Evolutionary conservation across 768 basidiomycete genomes (phyloP).

Genomic region (Pisolithus orientalis): DNA sequence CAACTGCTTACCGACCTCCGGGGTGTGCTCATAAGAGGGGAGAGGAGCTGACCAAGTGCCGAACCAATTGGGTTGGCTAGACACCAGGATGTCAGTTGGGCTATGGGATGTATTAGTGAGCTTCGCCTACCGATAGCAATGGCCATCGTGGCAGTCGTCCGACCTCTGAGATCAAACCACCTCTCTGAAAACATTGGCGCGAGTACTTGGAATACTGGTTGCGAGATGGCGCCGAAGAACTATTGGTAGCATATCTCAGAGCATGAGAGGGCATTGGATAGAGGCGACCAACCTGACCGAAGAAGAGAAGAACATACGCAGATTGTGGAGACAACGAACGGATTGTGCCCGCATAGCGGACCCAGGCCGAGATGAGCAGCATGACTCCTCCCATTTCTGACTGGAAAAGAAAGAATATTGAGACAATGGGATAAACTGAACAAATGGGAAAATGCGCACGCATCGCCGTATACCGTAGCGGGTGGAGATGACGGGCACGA

Average conservation of each 20-base stretch:
- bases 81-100: not conserved
- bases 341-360: conserved; percentile 65
- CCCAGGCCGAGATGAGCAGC: conserved; percentile 58
- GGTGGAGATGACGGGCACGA: conserved; percentile 47
- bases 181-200: conserved; percentile 71
- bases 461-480: conserved; percentile 53
- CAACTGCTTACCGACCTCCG: conserved; percentile 48
- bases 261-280: not conserved
- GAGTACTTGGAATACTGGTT: conserved; percentile 65
- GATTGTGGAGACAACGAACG: conserved; percentile 38
- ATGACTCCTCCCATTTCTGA: conserved; percentile 48
- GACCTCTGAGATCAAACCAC: conserved; percentile 66
- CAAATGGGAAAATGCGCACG: conserved; percentile 32
- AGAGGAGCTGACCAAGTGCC: conserved; percentile 67
- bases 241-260: conserved; percentile 13
- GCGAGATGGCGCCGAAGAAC: conserved; percentile 54
- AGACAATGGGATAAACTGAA: not conserved
- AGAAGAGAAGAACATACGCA: conserved; percentile 55
- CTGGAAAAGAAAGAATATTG: conserved; percentile 28
- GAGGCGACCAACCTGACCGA: conserved; percentile 50
- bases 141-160: conserved; percentile 63
- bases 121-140: conserved; percentile 40
- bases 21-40: conserved; percentile 51
- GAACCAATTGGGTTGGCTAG: conserved; percentile 70
- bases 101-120: not conserved